Base-by-base conservation (phyloP, 1,284 basidiomycete species). In the Testicularia cyperi region DNA sequence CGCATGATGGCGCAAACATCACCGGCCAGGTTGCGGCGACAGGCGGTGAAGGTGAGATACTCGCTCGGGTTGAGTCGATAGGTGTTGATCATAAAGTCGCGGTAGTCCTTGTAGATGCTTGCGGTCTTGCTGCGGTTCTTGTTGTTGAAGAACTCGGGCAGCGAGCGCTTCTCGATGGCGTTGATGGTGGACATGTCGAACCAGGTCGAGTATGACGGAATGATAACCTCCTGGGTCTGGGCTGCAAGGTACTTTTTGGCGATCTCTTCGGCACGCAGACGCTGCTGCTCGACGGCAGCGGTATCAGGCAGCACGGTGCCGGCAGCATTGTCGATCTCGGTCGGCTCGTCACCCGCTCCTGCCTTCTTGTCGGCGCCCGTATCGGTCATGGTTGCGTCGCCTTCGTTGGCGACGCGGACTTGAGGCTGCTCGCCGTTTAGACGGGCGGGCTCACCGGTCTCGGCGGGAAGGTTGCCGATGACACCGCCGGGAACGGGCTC, bases 71-170 rank as follows among this genome's bases (percentile, higher is more conserved):
- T 85, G 37, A 99, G 82, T 31, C 94, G 83, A 79, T 97, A 98
- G 3, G 94, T 94, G 80, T 99, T 96, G 78, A 99, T 85, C 91
- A 99, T 99, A 72, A 99, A 99, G 81, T 99, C 94, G 57, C 94
- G 86, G 77, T 99, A 99, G 78, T 97, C 94, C 78, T 97, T 98
- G 83, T 98, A 99, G 65, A 97, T 90, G 22, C 88, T 84, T 0
- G 94, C 94, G 0, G 92, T 96, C 80, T 99, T 99, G 62, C 68
- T 73, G 37, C 74, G 87, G 88, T 65, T 94, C 57, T 90, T 83
- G 47, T 88, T 90, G 77, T 92, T 94, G 83, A 99, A 99, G 82
- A 97, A 99, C 79, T 99, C 94, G 29, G 94, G 95, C 20, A 99
- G 81, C 3, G 91, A 89, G 68, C 90, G 86, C 56, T 86, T 84